Conservation (phyloP, 2,329 filamentous ascomycete species). For the Aspergillus sp. region DNA sequence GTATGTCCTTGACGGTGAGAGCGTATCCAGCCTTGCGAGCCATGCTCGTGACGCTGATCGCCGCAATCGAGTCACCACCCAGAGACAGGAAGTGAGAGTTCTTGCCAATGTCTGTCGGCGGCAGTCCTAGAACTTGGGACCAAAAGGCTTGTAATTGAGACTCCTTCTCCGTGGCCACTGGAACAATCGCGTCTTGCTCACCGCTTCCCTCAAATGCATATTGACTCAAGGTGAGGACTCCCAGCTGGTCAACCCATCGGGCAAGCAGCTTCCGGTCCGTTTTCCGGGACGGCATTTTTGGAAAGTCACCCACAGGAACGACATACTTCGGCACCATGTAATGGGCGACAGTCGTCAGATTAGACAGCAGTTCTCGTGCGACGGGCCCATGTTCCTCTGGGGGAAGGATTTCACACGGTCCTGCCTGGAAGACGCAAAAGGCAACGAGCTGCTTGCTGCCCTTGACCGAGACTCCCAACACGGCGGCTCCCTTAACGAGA, state of each 20-base stretch:
- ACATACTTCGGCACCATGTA: slow-evolving; percentile 1
- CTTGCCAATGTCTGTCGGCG: not conserved
- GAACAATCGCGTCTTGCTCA: not conserved
- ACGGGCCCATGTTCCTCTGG: not conserved
- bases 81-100: not conserved
- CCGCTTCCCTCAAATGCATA: not conserved
- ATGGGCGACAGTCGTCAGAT: not conserved
- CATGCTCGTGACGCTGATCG: not conserved
- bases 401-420: not conserved
- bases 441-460: slow-evolving; percentile 1
- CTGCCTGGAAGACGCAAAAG: not conserved
- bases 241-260: not conserved
- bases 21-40: not conserved
- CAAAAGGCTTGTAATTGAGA: not conserved
- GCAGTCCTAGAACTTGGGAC: not conserved
- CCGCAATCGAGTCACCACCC: slow-evolving; percentile 2
- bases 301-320: not conserved
- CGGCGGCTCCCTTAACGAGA: not conserved
- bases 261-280: not conserved
- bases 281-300: not conserved
- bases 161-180: not conserved
- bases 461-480: not conserved
- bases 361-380: not conserved
- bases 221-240: not conserved
- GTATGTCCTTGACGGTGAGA: slow-evolving; percentile 1